Evolutionary conservation across 2,329 filamentous ascomycete species (phyloP).

Genomic region (Fusarium avenaceum): DNA sequence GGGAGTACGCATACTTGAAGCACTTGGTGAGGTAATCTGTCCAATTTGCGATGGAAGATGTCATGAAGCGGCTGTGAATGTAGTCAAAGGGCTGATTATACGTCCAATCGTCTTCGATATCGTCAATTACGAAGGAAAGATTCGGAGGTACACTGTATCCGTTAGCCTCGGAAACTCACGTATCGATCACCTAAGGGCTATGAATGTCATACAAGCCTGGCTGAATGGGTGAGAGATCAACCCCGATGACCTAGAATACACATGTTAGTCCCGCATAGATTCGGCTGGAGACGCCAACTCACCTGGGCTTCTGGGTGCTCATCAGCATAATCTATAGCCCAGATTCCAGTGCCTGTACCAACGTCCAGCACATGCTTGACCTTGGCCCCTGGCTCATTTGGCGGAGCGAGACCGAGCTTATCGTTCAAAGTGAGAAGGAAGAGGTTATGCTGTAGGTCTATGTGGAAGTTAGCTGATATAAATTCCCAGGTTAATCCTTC

Average conservation of each 20-base stretch:
- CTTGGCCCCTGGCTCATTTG: conserved; percentile 27
- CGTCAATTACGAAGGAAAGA: conserved; percentile 29
- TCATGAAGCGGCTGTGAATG: conserved; percentile 40
- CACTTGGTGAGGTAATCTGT: conserved; percentile 15
- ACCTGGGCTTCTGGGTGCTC: conserved; percentile 33
- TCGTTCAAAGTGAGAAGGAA: conserved; percentile 31
- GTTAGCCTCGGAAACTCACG: neutral
- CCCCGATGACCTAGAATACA: conserved; percentile 10
- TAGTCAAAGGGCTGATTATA: conserved; percentile 32
- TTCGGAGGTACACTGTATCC: conserved; percentile 23
- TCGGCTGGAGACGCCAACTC: rapidly evolving
- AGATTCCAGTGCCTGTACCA: conserved; percentile 42
- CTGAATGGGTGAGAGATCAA: conserved; percentile 39
- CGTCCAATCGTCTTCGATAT: conserved; percentile 37
- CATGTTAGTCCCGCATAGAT: rapidly evolving
- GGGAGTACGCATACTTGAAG: neutral
- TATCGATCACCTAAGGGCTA: rapidly evolving
- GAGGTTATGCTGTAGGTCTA: conserved; percentile 40
- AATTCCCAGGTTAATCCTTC: rapidly evolving
- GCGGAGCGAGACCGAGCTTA: conserved; percentile 34
- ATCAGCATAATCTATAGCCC: conserved; percentile 40
- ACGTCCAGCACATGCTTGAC: conserved; percentile 34
- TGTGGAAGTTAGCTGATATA: rapidly evolving
- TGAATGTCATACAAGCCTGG: conserved; percentile 15
- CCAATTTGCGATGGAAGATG: conserved; percentile 25